Conservation (phyloP, 129 eudicot genomes). For the Lonicera japonica region DNA sequence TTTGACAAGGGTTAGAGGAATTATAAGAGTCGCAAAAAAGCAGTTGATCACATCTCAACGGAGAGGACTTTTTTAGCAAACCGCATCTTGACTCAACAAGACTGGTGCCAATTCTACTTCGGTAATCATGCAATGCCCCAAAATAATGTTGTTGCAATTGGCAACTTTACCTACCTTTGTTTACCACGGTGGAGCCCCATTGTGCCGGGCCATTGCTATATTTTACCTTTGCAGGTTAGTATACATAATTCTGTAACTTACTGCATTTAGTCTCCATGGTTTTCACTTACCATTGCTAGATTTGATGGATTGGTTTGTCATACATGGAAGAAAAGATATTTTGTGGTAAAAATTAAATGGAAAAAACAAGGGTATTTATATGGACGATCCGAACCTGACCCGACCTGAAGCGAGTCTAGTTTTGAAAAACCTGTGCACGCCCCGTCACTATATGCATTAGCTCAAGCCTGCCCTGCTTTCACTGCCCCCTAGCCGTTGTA, state of each 20-base stretch:
- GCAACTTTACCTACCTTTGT: slow-evolving; percentile 39
- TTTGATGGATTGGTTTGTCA: background rate
- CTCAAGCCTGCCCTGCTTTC: too few species aligned
- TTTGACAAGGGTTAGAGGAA: slow-evolving; percentile 38
- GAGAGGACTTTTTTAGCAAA: slow-evolving; percentile 15
- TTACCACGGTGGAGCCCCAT: slow-evolving; percentile 36
- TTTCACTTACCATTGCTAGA: background rate
- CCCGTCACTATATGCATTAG: too few species aligned
- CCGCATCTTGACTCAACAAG: slow-evolving; percentile 39
- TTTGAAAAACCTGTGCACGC: too few species aligned
- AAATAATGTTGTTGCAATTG: slow-evolving; percentile 42
- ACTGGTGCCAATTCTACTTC: slow-evolving; percentile 44
- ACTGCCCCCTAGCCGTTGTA: too few species aligned
- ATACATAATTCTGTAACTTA: background rate
- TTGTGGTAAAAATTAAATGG: too few species aligned
- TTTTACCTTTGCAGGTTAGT: slow-evolving; percentile 40
- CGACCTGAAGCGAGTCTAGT: too few species aligned
- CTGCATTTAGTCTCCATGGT: background rate
- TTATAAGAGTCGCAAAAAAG: slow-evolving; percentile 28
- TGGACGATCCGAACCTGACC: too few species aligned
- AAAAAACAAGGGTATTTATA: too few species aligned
- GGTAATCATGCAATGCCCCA: slow-evolving; percentile 42
- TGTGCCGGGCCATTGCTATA: slow-evolving; percentile 46
- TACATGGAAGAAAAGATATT: background rate
- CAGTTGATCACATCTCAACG: slow-evolving; percentile 13